Evolutionary conservation across 192 early-diverging fungal species (phyloP), one percentile per base, ranked within the genome.

Genomic region (Funneliformis geosporum): DNA sequence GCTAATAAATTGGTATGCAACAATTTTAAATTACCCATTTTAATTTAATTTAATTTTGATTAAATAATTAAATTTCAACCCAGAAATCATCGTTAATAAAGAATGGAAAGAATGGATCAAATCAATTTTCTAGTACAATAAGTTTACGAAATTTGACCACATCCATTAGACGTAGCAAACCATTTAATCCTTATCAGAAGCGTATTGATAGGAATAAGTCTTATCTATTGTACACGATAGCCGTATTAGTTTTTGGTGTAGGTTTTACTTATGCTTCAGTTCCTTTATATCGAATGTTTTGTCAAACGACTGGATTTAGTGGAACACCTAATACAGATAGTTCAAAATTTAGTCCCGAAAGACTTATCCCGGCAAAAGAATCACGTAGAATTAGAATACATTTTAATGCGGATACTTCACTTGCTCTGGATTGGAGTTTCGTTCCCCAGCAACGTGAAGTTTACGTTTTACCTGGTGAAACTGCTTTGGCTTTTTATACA

Each of bases 401-500:
- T 83, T 92, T 94, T 83, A 89, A 90, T 14, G 89, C 91, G 27
- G 90, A 94, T 73, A 92, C 90, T 5, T 94, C 94, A 2, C 93
- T 94, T 11, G 64, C 89, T 28, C 88, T 98, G 80, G 87, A 94
- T 44, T 99, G 98, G 98, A 88, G 89, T 28, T 98, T 99, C 80
- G 87, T 88, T 43, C 98, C 98, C 1, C 92, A 97, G 82, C 94
- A 95, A 47, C 86, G 91, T 16, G 91, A 95, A 73, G 91, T 99
- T 42, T 85, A 83, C 10, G 94, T 99, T n/a, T 86, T 96, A 9
- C 98, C 98, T 11, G 98, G 98, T 0, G 98, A 99, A 80, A 98
- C 98, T 0, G 95, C 96, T 8, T 81, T 99, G 74, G 95, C 98
- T 8, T 99, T 99, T 80, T 99, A 96, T 87, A 95, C 91, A 43